Evolutionary conservation across 371 early-diverging fungal species (phyloP).

Genomic region (Entomophthora muscae): DNA sequence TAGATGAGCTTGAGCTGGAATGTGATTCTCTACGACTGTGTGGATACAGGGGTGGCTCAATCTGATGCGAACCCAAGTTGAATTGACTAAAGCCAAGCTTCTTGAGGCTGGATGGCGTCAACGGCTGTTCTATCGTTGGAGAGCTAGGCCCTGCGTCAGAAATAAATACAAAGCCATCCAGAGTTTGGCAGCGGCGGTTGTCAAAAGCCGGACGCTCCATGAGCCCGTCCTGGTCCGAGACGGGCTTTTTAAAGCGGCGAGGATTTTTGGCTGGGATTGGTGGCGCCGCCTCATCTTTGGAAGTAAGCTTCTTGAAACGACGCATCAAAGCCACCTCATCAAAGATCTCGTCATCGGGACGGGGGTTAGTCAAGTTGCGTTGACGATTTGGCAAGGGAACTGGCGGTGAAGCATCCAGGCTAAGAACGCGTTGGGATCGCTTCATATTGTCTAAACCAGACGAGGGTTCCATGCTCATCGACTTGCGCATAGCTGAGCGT

Average conservation of each 20-base stretch:
- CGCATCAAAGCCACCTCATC: neutral
- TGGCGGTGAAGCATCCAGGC: neutral
- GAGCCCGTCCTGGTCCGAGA: neutral
- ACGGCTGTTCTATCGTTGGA: neutral
- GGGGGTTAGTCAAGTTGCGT: neutral
- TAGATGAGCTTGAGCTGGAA: neutral
- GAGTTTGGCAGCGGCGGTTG: slow-evolving; percentile 8
- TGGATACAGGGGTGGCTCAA: neutral
- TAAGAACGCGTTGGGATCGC: neutral
- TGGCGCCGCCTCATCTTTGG: neutral
- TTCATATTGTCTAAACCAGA: neutral
- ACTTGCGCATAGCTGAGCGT: slow-evolving; percentile 2
- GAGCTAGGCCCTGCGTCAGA: neutral
- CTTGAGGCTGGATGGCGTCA: neutral
- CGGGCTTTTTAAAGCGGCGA: neutral
- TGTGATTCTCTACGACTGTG: neutral
- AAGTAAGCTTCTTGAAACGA: neutral
- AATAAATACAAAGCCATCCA: slow-evolving; percentile 9
- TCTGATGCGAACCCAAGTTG: neutral
- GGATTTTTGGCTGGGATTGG: slow-evolving; percentile 8
- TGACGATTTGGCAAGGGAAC: neutral
- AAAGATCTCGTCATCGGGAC: neutral
- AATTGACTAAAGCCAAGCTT: neutral
- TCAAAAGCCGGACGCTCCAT: slow-evolving; percentile 3
- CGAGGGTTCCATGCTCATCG: neutral